Evolutionary conservation across 129 eudicot species (phyloP), one percentile per base, ranked within the genome.

Genomic region (Helianthus tuberosus): DNA sequence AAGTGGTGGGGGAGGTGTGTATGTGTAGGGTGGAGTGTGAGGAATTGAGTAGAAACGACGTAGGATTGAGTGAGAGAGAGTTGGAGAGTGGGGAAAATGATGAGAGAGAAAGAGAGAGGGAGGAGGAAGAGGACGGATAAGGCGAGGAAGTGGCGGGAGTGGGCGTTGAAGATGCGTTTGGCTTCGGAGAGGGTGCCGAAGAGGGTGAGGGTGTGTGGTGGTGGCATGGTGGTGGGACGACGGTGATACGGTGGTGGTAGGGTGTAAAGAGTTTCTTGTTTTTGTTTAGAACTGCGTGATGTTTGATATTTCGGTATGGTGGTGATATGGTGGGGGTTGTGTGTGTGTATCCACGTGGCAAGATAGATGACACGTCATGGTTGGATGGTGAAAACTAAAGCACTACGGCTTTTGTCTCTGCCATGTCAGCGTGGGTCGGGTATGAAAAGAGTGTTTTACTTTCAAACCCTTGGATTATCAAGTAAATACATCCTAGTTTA

Each of bases 141-240:
- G 64, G 89, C 95, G 5, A 86, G 77, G 87, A 89, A 93, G 71
- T 93, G 98, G 78, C 91, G 91, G 41, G 91, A 79, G 88, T 88
- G 89, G 23, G 94, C 85, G 54, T 72, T 80, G 55, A 88, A 47
- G 27, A 88, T 84, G 25, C 85, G 78, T 16, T 83, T 81, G 9
- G 97, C 72, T 66, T 91, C 88, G 11, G 89, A 77, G 61, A 91
- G 81, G n/a, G 88, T 85, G 60, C 83, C 83, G 66, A 53, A 39
- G 7, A 91, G 84, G 83, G 71, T 84, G 6, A 82, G 85, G 32
- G 80, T 48, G 15, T 75, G 62, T 48, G 71, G 15, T 7, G 72
- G 39, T 46, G 86, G 39, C 86, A 77, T 77, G 78, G 83, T 51
- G 75, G 89, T 20, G 17, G 46, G 64, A 76, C 77, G 57, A 81